Evolutionary conservation across 2,329 filamentous ascomycete genomes (phyloP), one percentile per base, ranked within the genome.

Genomic region (Neurospora crassa): DNA sequence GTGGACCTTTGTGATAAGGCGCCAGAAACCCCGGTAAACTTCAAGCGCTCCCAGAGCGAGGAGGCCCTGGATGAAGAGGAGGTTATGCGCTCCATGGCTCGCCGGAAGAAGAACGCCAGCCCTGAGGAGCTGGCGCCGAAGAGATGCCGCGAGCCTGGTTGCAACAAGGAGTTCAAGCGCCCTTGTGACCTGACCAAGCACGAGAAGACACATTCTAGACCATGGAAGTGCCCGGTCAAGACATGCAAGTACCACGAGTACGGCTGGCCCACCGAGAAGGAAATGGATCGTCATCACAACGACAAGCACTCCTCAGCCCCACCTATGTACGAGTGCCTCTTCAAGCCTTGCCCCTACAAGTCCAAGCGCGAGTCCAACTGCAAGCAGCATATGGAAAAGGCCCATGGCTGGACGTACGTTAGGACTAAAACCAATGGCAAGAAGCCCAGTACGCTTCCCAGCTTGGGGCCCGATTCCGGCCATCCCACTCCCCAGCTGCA

Each of bases 141-240:
- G 82, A 89, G 89, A 77, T 97, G 93, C 85, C 87, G 87, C 74
- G 88, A 94, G 79, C 84, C 85, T 5, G 88, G 88, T 53, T 98
- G 95, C 83, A 90, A 89, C 81, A 97, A 97, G 83, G 89, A 95
- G 81, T 98, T 98, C 84, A 96, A 96, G 82, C 91, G 96, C 73
- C 93, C 93, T n/a, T 98, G 96, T 81, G 96, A 99, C 80, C 85
- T 98, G 72, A 97, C 94, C 75, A 98, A 98, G 85, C 96, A 99
- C 82, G 92, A 97, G 83, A 99, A 98, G 86, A 98, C 95, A 0
- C 96, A 99, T 81, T 94, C 93, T 71, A 92, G 96, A 43, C 96
- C 95, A 11, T 97, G 92, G 92, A 99, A 99, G 84, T 99, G 96
- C 81, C 87, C 90, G 7, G 85, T 92, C 29, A 79, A 87, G 53